A percentile compares a stretch with the other conserved stretches of the same genome.
Evolutionary conservation across 2,329 filamentous ascomycete species (phyloP).

Genomic region (Xylariomycetidae sp.): DNA sequence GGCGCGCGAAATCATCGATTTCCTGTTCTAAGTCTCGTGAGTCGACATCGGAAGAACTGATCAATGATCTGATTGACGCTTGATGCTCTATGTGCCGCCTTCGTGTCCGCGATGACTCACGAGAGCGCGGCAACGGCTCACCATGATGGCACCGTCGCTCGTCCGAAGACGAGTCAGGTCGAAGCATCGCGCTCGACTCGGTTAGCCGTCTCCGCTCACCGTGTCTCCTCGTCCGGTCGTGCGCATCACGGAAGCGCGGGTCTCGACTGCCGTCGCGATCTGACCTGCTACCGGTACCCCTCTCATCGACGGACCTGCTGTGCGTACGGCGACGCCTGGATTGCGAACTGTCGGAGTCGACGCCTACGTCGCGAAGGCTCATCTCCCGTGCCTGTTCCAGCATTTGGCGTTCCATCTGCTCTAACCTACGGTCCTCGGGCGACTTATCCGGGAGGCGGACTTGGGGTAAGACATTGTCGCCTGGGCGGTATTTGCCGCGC

Average conservation of each 20-base stretch:
- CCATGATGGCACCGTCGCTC: slow-evolving; percentile 34
- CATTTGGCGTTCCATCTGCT: slow-evolving; percentile 63
- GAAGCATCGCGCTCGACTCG: slow-evolving; percentile 32
- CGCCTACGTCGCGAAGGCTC: slow-evolving; percentile 64
- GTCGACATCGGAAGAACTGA: slow-evolving; percentile 73
- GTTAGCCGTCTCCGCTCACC: slow-evolving; percentile 23
- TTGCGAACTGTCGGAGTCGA: slow-evolving; percentile 29
- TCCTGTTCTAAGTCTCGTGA: slow-evolving; percentile 77
- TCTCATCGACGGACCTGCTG: slow-evolving; percentile 22
- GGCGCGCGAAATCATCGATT: slow-evolving; percentile 82
- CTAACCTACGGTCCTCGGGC: slow-evolving; percentile 45
- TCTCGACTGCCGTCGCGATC: slow-evolving; percentile 24
- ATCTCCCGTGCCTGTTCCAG: slow-evolving; percentile 66
- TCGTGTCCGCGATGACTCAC: slow-evolving; percentile 31
- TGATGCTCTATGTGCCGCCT: slow-evolving; percentile 75
- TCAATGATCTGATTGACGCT: slow-evolving; percentile 76
- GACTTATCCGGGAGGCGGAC: slow-evolving; percentile 45
- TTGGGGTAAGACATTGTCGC: slow-evolving; percentile 72
- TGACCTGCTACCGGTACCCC: slow-evolving; percentile 26
- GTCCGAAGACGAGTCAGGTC: slow-evolving; percentile 30
- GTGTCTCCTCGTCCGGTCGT: slow-evolving; percentile 23
- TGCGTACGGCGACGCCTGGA: slow-evolving; percentile 21
- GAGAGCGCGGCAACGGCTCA: slow-evolving; percentile 37
- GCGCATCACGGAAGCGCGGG: slow-evolving; percentile 17
- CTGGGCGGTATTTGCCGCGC: slow-evolving; percentile 68